A percentile compares a stretch with the other conserved stretches of the same genome.
phyloP scores from a whole-genome alignment of 768 basidiomycete genomes.

The Boletellus ananiceps region DNA sequence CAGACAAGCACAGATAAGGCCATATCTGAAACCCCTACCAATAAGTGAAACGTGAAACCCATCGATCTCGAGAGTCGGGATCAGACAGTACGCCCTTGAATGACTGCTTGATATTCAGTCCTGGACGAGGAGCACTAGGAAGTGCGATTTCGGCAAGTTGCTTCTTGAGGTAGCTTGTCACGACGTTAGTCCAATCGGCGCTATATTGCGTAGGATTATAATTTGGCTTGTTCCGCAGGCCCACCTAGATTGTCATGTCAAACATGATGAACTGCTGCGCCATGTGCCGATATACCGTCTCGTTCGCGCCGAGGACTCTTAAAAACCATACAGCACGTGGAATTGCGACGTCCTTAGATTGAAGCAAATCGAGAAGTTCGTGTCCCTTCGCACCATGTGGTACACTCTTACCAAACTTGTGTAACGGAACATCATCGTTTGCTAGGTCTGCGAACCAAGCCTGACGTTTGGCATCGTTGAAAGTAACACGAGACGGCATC shows the following conservation, averaged over 20 bases:
- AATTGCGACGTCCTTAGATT: conserved; percentile 71
- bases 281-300: conserved; percentile 50
- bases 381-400: conserved; percentile 85
- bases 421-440: conserved; percentile 71
- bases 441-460: conserved; percentile 83
- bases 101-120: conserved; percentile 75
- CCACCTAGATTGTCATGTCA: conserved; percentile 43
- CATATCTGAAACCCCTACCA: conserved; percentile 41
- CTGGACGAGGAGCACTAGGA: conserved; percentile 71
- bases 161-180: conserved; percentile 80
- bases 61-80: conserved; percentile 60
- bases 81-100: conserved; percentile 82
- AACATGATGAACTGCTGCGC: not conserved
- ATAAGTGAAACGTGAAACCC: conserved; percentile 77
- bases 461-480: conserved; percentile 73
- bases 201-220: conserved; percentile 83
- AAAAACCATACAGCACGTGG: conserved; percentile 85
- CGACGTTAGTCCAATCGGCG: conserved; percentile 77
- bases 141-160: conserved; percentile 74
- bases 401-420: conserved; percentile 79
- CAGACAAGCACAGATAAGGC: not conserved
- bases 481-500: conserved; percentile 76
- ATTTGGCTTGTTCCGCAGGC: conserved; percentile 69
- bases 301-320: conserved; percentile 82
- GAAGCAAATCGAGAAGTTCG: conserved; percentile 75